Percentiles rank a stretch among this genome's conserved stretches.
Evolutionary conservation across 495 filamentous ascomycete genomes (phyloP).

Genomic region (Hapsidospora chrysogenum): DNA sequence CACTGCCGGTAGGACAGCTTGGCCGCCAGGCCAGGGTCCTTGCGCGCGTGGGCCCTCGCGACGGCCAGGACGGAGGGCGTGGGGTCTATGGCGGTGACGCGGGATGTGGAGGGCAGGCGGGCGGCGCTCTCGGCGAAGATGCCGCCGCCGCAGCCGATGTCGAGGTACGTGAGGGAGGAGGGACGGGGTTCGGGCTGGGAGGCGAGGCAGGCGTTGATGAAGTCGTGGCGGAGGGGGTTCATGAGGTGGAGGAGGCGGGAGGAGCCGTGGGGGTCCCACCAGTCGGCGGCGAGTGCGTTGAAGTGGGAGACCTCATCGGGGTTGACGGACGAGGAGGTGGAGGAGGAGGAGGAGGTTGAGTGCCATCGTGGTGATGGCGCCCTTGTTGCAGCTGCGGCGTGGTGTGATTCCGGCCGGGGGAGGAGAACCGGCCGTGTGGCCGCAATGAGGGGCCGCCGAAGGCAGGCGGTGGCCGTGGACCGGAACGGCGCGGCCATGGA

Average conservation of each 20-base stretch:
- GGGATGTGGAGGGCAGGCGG: conserved; percentile 44
- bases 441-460: conserved; percentile 1
- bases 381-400: not conserved
- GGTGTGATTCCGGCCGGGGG: conserved; percentile 2
- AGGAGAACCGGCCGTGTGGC: conserved; percentile 1
- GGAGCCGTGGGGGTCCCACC: conserved; percentile 94
- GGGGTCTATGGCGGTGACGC: conserved; percentile 75
- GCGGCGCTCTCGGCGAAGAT: conserved; percentile 92
- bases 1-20: conserved; percentile 54
- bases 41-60: conserved; percentile 54
- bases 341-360: conserved; percentile 7
- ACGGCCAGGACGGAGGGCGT: conserved; percentile 61
- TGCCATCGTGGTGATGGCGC: conserved; percentile 1
- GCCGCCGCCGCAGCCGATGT: conserved; percentile 89
- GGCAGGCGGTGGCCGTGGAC: conserved; percentile 1
- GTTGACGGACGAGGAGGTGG: conserved; percentile 52
- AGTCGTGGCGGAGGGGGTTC: conserved; percentile 92
- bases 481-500: not conserved
- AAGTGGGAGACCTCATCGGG: conserved; percentile 84
- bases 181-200: conserved; percentile 16
- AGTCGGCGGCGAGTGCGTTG: conserved; percentile 75
- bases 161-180: conserved; percentile 49
- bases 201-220: conserved; percentile 57
- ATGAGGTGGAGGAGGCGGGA: conserved; percentile 89
- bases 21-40: conserved; percentile 41